Conservation (phyloP, 2,329 filamentous ascomycete genomes). For the Podosphaera xanthii region DNA sequence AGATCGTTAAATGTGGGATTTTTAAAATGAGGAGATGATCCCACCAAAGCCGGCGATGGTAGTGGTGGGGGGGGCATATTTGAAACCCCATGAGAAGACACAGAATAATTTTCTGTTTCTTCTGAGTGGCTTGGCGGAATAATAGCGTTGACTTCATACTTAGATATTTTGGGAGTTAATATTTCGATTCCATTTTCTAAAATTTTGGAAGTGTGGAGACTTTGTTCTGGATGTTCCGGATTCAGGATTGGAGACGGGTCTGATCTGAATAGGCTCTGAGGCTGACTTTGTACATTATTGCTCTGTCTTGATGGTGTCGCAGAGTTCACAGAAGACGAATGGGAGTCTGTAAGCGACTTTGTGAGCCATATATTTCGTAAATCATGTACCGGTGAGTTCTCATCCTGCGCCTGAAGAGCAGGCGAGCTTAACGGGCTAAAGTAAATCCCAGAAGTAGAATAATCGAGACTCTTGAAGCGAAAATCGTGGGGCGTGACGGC, state of each 20-base stretch:
- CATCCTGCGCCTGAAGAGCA: slow-evolving; percentile 50
- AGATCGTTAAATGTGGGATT: slow-evolving; percentile 25
- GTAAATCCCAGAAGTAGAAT: slow-evolving; percentile 42
- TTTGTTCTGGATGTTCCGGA: slow-evolving; percentile 22
- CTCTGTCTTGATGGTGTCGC: slow-evolving; percentile 5
- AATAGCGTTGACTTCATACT: slow-evolving; percentile 6
- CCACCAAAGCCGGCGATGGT: slow-evolving; percentile 39
- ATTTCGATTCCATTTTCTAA: slow-evolving; percentile 18
- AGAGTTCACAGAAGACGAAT: slow-evolving; percentile 11
- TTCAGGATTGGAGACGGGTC: slow-evolving; percentile 20
- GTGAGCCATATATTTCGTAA: slow-evolving; percentile 18
- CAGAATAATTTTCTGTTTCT: slow-evolving; percentile 38
- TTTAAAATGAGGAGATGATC: slow-evolving; percentile 43
- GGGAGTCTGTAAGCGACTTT: slow-evolving; percentile 15
- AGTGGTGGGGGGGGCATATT: slow-evolving; percentile 48
- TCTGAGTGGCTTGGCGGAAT: slow-evolving; percentile 20
- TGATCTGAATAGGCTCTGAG: slow-evolving; percentile 13
- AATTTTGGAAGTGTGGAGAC: slow-evolving; percentile 20
- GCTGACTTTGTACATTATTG: slow-evolving; percentile 11
- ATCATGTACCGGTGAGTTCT: slow-evolving; percentile 20
- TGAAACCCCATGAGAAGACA: slow-evolving; percentile 37
- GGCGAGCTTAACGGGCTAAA: slow-evolving; percentile 71
- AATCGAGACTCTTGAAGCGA: slow-evolving; percentile 33
- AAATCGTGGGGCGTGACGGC: slow-evolving; percentile 60
- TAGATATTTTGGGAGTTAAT: slow-evolving; percentile 18